phyloP scores from a whole-genome alignment of 139 green algal species.

The Chlamydomonas asymmetrica region DNA sequence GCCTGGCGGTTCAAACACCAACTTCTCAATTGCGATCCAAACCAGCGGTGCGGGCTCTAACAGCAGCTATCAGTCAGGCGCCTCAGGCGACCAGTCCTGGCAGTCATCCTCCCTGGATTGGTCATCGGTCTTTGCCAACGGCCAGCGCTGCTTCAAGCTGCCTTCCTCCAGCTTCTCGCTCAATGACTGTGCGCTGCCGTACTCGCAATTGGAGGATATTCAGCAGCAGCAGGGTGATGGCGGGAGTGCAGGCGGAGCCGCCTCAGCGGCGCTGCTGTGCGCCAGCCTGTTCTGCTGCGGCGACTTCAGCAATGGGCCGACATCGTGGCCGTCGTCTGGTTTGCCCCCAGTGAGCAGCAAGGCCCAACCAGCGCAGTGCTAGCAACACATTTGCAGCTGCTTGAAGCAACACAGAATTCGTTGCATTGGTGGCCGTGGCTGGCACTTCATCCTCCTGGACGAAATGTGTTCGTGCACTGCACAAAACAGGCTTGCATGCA shows the following conservation, averaged over 20 bases:
- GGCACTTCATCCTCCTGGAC: no score
- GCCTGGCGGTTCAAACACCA: neutral
- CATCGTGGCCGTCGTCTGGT: neutral
- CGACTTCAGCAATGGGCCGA: neutral
- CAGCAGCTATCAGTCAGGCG: neutral
- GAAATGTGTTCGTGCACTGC: no score
- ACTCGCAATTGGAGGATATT: no score
- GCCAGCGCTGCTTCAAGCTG: slow-evolving; percentile 29
- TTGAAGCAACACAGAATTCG: no score
- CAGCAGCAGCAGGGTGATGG: no score
- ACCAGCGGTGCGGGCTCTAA: neutral
- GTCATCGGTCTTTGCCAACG: slow-evolving; percentile 25
- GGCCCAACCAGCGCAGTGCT: no score
- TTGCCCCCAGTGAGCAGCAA: no score
- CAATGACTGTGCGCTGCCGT: slow-evolving; percentile 8
- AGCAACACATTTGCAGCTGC: no score
- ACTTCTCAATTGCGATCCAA: slow-evolving; percentile 22
- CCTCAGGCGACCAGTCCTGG: neutral
- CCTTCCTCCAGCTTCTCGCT: slow-evolving; percentile 13
- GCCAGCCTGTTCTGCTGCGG: slow-evolving; percentile 35
- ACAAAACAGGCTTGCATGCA: no score
- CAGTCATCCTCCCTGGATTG: slow-evolving; percentile 3
- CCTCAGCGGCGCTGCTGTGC: neutral
- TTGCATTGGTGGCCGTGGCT: no score
- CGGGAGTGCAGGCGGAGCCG: no score